Evolutionary conservation across 1,284 basidiomycete genomes (phyloP), one percentile per base, ranked within the genome.

Genomic region (Limonomyces culmigenus): DNA sequence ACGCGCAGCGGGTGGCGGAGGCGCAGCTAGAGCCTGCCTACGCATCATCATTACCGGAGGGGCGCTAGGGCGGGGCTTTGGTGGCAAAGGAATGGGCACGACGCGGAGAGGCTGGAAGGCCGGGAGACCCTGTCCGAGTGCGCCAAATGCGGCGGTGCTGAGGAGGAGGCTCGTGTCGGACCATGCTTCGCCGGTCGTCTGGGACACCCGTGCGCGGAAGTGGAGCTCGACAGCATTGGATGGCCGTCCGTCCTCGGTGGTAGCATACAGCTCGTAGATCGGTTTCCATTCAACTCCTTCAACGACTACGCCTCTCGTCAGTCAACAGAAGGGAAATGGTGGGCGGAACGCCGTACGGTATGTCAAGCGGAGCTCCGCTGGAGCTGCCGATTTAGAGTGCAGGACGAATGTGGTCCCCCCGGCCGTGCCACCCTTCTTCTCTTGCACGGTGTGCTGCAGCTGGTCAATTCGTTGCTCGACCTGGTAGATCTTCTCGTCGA

Each of bases 181-280:
- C 73, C 73, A 77, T 40, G 72, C 66, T 45, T 76, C 74, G 6
- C 73, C 73, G 0, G 72, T 73, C 40, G 46, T 51, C 44, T 77
- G 73, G 0, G 50, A 51, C 38, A 76, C 58, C 21, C 55, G 55
- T 0, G 71, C 70, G 16, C 67, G 63, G 44, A 73, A 74, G 41
- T 70, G 63, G 2, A 77, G 54, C 0, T 60, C 44, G 16, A 73
- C 59, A 0, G 58, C 50, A 3, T 58, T 45, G 0, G 60, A 55
- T 3, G 65, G 61, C 39, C 60, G 56, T 0, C 62, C 62, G 15
- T 57, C 56, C 11, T 47, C 48, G 0, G 63, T 65, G 0, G 56
- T 60, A 1, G 68, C 68, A 38, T 69, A 62, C 0, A 76, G 55
- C 36, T 75, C 71, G 46, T 75, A 75, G 3, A 58, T 58, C 1